Conservation (phyloP, 2,329 filamentous ascomycete species). For the Alternaria metachromatica region DNA sequence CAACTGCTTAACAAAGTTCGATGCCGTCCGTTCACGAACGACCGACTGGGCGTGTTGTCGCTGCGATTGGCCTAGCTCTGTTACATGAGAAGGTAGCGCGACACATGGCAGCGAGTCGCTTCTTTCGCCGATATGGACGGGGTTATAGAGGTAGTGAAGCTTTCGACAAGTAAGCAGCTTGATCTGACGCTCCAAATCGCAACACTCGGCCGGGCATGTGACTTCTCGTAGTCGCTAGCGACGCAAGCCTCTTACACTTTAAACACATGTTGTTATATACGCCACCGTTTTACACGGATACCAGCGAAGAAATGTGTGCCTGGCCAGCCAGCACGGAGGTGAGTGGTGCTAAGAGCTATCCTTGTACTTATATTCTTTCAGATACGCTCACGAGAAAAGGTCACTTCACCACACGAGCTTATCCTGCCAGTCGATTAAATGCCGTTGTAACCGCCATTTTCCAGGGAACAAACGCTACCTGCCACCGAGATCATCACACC, state of each 20-base stretch:
- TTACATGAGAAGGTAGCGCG: too few relatives aligned
- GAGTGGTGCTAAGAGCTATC: not conserved
- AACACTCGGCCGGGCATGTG: not conserved
- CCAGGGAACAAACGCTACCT: too few relatives aligned
- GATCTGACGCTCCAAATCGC: not conserved
- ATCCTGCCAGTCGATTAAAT: too few relatives aligned
- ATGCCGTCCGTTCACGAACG: not conserved
- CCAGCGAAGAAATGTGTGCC: not conserved
- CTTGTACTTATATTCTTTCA: not conserved
- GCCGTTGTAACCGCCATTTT: too few relatives aligned
- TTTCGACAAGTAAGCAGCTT: too few relatives aligned
- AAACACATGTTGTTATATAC: not conserved
- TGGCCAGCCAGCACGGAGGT: not conserved
- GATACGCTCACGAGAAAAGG: too few relatives aligned
- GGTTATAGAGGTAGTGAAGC: not conserved
- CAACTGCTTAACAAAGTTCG: not conserved
- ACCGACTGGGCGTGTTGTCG: not conserved
- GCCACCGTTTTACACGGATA: not conserved
- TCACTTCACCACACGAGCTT: too few relatives aligned
- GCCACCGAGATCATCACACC: too few relatives aligned
- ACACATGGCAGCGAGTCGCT: not conserved
- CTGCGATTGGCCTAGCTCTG: not conserved
- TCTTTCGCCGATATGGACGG: not conserved
- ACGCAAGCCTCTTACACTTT: too few relatives aligned
- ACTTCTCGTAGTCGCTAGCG: not conserved